These are phyloP conservation scores for Knufia fluminis DNA, from an alignment of 2,329 filamentous ascomycete genomes.

Conservation along the genomic window DNA sequence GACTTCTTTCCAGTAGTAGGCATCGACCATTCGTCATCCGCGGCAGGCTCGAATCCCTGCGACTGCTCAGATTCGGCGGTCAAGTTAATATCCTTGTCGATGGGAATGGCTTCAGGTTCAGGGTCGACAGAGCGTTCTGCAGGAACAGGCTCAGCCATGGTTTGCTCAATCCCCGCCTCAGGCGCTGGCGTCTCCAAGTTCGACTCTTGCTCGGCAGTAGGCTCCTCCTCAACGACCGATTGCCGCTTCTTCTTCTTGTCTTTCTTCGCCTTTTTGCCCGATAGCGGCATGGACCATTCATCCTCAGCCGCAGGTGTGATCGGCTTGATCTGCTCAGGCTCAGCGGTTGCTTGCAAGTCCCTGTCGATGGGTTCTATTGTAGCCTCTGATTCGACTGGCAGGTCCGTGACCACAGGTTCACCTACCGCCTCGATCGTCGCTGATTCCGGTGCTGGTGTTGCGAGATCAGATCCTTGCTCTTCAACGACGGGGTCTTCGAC, in stretches of 20 bases:
- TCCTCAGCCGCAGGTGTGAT: constrained; percentile 2
- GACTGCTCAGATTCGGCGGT: neutral
- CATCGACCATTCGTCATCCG: neutral
- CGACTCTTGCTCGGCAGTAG: neutral
- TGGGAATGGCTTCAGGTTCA: neutral
- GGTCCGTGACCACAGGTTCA: neutral
- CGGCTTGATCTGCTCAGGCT: too few relatives aligned
- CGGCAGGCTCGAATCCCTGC: neutral
- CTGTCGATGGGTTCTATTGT: neutral
- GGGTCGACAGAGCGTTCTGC: neutral
- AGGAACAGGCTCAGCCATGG: constrained; percentile 3
- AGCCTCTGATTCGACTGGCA: neutral
- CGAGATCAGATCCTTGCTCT: neutral
- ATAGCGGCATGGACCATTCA: neutral
- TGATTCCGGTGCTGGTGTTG: neutral
- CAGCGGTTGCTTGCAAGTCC: too few relatives aligned
- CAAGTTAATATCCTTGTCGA: neutral
- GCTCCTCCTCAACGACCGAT: neutral
- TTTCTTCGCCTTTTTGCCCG: constrained; percentile 21
- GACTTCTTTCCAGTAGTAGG: constrained; percentile 12
- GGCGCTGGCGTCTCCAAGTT: neutral
- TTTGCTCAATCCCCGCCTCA: neutral
- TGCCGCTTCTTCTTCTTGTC: constrained; percentile 20
- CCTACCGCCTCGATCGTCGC: neutral
- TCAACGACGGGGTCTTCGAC: neutral